These are phyloP conservation scores for Gossypium anomalum DNA, from an alignment of 345 rosid species.

Conservation along the genomic window DNA sequence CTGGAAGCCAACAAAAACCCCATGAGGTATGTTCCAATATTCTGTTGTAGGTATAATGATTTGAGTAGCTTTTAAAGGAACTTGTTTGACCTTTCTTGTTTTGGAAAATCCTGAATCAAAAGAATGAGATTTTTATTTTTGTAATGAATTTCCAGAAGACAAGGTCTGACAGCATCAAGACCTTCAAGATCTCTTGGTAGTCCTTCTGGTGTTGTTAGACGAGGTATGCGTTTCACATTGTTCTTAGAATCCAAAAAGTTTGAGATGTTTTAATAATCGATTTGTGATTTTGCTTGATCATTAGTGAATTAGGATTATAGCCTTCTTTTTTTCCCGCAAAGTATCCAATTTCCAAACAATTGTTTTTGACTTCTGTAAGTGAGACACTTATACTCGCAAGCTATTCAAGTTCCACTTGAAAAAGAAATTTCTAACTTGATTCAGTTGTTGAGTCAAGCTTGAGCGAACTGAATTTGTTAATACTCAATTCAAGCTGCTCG, in stretches of 20 bases:
- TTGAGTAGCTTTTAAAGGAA: conserved; percentile 3
- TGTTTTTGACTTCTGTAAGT: neutral
- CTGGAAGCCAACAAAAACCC: conserved; percentile 89
- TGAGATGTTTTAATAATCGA: neutral
- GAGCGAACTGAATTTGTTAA: no score
- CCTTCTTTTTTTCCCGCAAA: neutral
- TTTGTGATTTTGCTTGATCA: neutral
- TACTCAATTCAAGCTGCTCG: no score
- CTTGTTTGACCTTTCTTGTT: conserved; percentile 1
- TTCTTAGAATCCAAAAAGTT: neutral
- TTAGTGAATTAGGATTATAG: neutral
- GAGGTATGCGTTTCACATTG: conserved; percentile 47
- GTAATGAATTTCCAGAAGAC: conserved; percentile 52
- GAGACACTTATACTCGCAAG: no score
- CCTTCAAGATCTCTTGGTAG: conserved; percentile 72
- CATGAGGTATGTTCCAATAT: conserved; percentile 40
- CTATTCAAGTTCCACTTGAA: no score
- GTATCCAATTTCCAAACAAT: neutral
- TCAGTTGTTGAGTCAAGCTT: no score
- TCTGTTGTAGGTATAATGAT: neutral
- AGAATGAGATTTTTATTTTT: neutral
- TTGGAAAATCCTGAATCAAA: neutral
- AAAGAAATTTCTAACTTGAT: no score
- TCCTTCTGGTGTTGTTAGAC: conserved; percentile 78
- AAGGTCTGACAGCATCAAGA: conserved; percentile 73